These are phyloP conservation scores for Ceratonia siliqua DNA, from an alignment of 306 rosid species.

Conservation along the genomic window DNA sequence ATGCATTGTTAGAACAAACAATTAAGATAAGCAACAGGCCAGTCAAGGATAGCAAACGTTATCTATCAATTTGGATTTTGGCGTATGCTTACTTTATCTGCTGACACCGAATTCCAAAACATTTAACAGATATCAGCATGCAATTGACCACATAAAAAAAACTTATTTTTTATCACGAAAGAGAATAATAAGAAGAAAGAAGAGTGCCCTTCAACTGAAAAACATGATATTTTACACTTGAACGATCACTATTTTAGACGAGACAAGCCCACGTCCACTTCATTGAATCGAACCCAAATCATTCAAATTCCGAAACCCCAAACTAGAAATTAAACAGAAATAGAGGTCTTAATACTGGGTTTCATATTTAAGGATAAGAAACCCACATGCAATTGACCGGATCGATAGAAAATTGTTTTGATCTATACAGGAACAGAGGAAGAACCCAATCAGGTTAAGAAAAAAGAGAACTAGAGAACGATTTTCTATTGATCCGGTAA, in stretches of 20 bases:
- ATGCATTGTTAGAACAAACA: conserved; percentile 29
- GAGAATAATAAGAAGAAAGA: background rate
- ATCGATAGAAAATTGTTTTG: background rate
- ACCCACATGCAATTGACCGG: background rate
- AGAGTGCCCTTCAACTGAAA: background rate
- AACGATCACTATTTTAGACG: background rate
- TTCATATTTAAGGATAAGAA: background rate
- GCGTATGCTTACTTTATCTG: conserved; percentile 35
- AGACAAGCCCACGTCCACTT: background rate
- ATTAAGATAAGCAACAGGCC: conserved; percentile 40
- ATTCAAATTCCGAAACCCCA: background rate
- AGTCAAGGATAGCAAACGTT: conserved; percentile 40
- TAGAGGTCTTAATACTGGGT: background rate
- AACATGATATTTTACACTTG: background rate
- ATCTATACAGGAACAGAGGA: background rate
- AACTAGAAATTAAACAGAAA: background rate
- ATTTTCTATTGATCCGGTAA: no score
- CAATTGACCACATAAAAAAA: no score
- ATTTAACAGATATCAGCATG: conserved; percentile 23
- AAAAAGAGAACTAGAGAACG: background rate
- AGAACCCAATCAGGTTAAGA: background rate
- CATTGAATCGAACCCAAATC: background rate
- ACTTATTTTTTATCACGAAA: background rate
- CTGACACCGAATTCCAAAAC: conserved; percentile 30
- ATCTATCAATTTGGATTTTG: conserved; percentile 41